These are phyloP conservation scores for Daedaleopsis sinensis DNA, from an alignment of 768 basidiomycete genomes.

Conservation along the genomic window DNA sequence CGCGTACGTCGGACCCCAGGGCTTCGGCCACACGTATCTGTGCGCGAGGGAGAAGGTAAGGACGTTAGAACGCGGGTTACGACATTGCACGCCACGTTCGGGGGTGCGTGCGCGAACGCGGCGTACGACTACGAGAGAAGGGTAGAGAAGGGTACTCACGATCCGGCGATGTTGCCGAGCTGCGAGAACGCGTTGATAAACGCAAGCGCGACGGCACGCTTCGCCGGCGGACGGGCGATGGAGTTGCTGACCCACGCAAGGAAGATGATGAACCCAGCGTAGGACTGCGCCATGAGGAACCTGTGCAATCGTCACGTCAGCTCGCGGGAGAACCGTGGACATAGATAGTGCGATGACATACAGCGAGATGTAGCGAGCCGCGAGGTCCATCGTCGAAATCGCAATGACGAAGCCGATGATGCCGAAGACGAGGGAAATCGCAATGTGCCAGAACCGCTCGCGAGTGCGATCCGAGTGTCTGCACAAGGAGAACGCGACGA, in stretches of 20 bases:
- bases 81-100: background rate
- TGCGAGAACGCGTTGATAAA: constrained; percentile 81
- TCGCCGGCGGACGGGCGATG: constrained; percentile 81
- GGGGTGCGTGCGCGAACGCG: too few species aligned
- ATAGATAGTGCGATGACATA: constrained; percentile 32
- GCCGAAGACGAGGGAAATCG: constrained; percentile 54
- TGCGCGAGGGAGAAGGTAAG: background rate
- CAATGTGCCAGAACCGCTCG: constrained; percentile 75
- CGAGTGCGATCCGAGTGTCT: constrained; percentile 72
- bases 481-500: constrained; percentile 52
- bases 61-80: background rate
- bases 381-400: constrained; percentile 61
- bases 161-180: constrained; percentile 82
- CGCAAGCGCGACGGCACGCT: constrained; percentile 86
- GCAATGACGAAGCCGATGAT: constrained; percentile 72
- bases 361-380: constrained; percentile 68
- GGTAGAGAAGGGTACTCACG: constrained; percentile 43
- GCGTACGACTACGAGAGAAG: constrained; percentile 31
- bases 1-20: constrained; percentile 73
- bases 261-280: constrained; percentile 72
- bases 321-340: background rate
- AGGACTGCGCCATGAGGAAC: constrained; percentile 78
- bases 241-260: constrained; percentile 55
- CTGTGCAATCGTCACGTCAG: constrained; percentile 37
- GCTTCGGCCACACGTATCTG: constrained; percentile 67